Percentiles rank a stretch among this genome's conserved stretches.
Evolutionary conservation across 371 early-diverging fungal genomes (phyloP).

Genomic region (Haplosporangium sp.): DNA sequence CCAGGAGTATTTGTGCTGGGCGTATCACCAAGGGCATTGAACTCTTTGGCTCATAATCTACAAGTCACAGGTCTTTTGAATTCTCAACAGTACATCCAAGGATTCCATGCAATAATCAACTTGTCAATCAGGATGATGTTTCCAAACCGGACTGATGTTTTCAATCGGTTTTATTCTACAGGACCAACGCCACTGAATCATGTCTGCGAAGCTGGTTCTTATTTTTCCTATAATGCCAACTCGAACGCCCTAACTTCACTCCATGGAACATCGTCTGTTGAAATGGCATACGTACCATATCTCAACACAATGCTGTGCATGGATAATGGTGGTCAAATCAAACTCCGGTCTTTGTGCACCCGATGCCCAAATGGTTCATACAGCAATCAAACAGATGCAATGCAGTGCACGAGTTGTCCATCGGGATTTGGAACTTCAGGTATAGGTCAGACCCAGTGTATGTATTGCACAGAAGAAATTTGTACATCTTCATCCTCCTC

Average conservation of each 20-base stretch:
- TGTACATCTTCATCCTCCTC: slow-evolving; percentile 11
- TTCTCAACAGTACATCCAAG: slow-evolving; percentile 45
- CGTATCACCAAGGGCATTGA: slow-evolving; percentile 24
- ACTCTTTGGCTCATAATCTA: slow-evolving; percentile 21
- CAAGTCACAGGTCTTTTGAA: slow-evolving; percentile 36
- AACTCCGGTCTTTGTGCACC: slow-evolving; percentile 51
- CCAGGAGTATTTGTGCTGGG: slow-evolving; percentile 48
- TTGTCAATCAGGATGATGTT: slow-evolving; percentile 46
- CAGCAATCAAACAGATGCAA: slow-evolving; percentile 42
- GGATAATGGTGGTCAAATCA: slow-evolving; percentile 38
- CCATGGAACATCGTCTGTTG: not conserved
- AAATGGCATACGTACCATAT: not conserved
- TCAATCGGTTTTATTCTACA: slow-evolving; percentile 25
- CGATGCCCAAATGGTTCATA: slow-evolving; percentile 48
- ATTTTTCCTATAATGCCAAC: slow-evolving; percentile 17
- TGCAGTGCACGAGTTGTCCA: slow-evolving; percentile 23
- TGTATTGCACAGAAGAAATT: slow-evolving; percentile 16
- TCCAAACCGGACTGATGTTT: slow-evolving; percentile 27
- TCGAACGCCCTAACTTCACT: not conserved
- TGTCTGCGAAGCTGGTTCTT: slow-evolving; percentile 42
- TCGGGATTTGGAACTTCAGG: slow-evolving; percentile 29
- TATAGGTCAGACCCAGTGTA: slow-evolving; percentile 27
- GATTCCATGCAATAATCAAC: slow-evolving; percentile 44
- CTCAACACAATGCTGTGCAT: slow-evolving; percentile 55
- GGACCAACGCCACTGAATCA: slow-evolving; percentile 33